Evolutionary conservation across 179 eudicot genomes (phyloP).

Genomic region (Spinacia oleracea): DNA sequence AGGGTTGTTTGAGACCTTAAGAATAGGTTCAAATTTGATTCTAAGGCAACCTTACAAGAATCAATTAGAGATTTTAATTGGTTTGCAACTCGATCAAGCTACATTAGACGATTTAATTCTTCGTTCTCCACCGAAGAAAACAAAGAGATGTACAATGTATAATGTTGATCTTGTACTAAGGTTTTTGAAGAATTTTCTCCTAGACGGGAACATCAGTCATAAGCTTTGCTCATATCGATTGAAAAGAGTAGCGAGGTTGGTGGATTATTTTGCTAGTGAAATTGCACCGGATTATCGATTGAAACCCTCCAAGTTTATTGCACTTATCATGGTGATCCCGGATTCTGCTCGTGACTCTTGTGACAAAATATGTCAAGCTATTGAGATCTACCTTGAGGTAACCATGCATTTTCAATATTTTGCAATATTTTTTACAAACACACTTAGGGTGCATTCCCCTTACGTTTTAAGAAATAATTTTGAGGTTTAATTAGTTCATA

Average conservation of each 20-base stretch:
- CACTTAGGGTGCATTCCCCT: too few relatives aligned
- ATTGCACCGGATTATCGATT: constrained; percentile 37
- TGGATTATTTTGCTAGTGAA: constrained; percentile 38
- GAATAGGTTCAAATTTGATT: constrained; percentile 30
- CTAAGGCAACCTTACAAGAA: constrained; percentile 18
- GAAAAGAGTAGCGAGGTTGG: constrained; percentile 36
- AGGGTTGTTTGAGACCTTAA: constrained; percentile 34
- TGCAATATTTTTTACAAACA: background rate
- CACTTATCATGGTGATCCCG: constrained; percentile 32
- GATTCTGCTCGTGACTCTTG: constrained; percentile 39
- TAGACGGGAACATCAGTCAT: constrained; percentile 18
- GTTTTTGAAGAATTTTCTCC: constrained; percentile 33
- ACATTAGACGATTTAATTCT: constrained; percentile 39
- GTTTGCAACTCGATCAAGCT: constrained; percentile 38
- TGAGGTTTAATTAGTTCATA: too few relatives aligned
- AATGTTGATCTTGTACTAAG: constrained; percentile 36
- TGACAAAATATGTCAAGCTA: constrained; percentile 39
- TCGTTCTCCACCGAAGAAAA: constrained; percentile 23
- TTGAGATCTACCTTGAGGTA: constrained; percentile 45
- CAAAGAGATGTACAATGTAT: constrained; percentile 14
- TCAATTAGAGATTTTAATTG: constrained; percentile 35
- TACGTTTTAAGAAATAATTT: too few relatives aligned
- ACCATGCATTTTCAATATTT: background rate
- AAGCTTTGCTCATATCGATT: constrained; percentile 32
- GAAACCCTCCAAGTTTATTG: constrained; percentile 37